Conservation (phyloP, 352 stramenopile genomes). For the Hyaloperonospora brassicae region DNA sequence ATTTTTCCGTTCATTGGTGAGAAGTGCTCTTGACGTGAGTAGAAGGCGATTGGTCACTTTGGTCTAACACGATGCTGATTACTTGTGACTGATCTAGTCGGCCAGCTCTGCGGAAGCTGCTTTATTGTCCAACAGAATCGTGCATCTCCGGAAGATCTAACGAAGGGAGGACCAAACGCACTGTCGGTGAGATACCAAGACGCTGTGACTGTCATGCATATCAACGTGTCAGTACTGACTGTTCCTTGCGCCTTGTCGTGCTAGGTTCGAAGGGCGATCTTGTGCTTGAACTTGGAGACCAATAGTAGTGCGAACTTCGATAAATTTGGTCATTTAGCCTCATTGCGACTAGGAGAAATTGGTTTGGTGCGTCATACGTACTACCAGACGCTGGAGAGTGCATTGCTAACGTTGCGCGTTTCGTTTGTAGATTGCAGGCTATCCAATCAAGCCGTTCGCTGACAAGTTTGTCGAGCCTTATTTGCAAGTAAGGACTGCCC, state of each 20-base stretch:
- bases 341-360: conserved; percentile 61
- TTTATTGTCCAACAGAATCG: conserved; percentile 66
- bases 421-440: conserved; percentile 48
- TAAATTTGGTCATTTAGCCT: conserved; percentile 71
- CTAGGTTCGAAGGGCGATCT: conserved; percentile 56
- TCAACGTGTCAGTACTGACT: conserved; percentile 2
- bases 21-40: conserved; percentile 1
- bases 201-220: neutral
- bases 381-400: neutral
- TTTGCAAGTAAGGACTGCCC: conserved; percentile 31
- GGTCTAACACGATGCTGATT: neutral
- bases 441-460: conserved; percentile 77
- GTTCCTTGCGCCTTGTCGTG: conserved; percentile 3
- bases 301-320: conserved; percentile 58
- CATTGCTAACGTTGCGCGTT: conserved; percentile 8
- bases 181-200: conserved; percentile 34
- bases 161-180: conserved; percentile 43
- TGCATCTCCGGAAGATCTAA: conserved; percentile 57
- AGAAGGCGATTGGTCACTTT: neutral
- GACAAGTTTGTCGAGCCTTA: conserved; percentile 67
- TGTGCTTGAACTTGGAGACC: conserved; percentile 66
- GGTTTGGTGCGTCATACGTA: conserved; percentile 28
- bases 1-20: conserved; percentile 49
- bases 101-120: conserved; percentile 61
- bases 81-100: conserved; percentile 24